Evolutionary conservation across 768 basidiomycete species (phyloP).

Genomic region (Cystobasidium ongulense): DNA sequence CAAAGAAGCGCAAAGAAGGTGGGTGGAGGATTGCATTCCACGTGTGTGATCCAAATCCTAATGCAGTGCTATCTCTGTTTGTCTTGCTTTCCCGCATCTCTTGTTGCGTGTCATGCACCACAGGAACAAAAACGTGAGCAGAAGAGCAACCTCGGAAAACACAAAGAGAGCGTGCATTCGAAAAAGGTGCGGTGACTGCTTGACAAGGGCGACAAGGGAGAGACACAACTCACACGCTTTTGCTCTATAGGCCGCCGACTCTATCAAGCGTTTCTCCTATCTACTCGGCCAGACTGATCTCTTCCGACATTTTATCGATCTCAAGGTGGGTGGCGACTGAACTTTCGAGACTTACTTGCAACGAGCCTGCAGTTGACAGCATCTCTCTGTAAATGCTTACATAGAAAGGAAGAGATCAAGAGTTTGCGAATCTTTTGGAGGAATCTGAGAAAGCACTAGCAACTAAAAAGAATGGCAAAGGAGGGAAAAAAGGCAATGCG

Average conservation of each 20-base stretch:
- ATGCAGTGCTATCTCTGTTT: too few species aligned
- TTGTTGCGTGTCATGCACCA: neutral
- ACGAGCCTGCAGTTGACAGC: neutral
- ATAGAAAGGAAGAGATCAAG: conserved; percentile 79
- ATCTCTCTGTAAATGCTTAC: too few species aligned
- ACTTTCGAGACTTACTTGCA: neutral
- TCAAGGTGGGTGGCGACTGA: conserved; percentile 58
- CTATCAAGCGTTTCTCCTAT: conserved; percentile 93
- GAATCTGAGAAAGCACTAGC: conserved; percentile 58
- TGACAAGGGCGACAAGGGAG: neutral
- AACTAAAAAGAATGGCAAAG: conserved; percentile 56
- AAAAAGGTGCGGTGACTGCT: conserved; percentile 21
- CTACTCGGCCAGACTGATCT: conserved; percentile 96
- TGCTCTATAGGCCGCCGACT: conserved; percentile 65
- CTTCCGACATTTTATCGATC: conserved; percentile 95
- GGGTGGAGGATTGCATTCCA: neutral
- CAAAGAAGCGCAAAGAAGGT: conserved; percentile 20
- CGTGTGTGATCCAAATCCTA: too few species aligned
- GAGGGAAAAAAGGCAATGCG: conserved; percentile 61
- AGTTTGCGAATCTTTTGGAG: conserved; percentile 81
- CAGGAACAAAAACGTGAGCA: conserved; percentile 7
- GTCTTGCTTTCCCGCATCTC: neutral
- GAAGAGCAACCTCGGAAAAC: conserved; percentile 21
- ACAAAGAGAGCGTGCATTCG: conserved; percentile 21
- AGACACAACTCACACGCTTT: neutral